Percentiles rank a stretch among this genome's conserved stretches.
Conservation (phyloP, 1,284 basidiomycete species). For the Boletus sp. region DNA sequence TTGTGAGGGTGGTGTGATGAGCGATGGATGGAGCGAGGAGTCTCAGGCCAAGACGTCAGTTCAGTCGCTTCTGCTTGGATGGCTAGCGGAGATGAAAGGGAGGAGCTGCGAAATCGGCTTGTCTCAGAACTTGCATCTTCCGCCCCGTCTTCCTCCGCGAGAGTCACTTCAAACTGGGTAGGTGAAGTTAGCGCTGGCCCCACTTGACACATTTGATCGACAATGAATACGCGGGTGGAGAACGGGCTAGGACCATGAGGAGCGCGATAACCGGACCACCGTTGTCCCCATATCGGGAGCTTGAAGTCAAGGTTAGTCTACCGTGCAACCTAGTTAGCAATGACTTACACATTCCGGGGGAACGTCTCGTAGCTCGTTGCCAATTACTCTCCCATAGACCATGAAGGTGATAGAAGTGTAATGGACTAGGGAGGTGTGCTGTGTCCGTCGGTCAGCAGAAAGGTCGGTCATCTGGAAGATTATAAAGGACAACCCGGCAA, state of each 20-base stretch:
- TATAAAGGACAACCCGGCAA: constrained; percentile 27
- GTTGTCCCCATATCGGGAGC: constrained; percentile 35
- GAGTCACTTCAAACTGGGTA: constrained; percentile 21
- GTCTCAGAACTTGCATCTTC: constrained; percentile 21
- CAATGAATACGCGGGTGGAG: constrained; percentile 23
- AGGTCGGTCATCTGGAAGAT: constrained; percentile 19
- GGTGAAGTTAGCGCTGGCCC: constrained; percentile 26
- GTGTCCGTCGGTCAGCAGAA: constrained; percentile 17
- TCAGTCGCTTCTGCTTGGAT: constrained; percentile 5
- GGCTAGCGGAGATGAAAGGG: constrained; percentile 11
- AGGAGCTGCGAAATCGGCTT: constrained; percentile 8
- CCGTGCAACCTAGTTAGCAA: neutral
- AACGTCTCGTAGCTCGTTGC: constrained; percentile 31
- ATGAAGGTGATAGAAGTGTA: constrained; percentile 21
- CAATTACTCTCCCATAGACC: constrained; percentile 31
- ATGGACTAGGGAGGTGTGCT: constrained; percentile 10
- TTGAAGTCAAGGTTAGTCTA: constrained; percentile 19
- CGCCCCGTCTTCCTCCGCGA: constrained; percentile 22
- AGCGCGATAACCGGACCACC: constrained; percentile 25
- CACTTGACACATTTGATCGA: constrained; percentile 25
- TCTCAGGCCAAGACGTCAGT: neutral
- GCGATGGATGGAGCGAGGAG: constrained; percentile 3
- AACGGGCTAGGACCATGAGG: constrained; percentile 30
- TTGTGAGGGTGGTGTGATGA: neutral
- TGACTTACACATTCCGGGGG: constrained; percentile 30